Evolutionary conservation across 2,329 filamentous ascomycete species (phyloP), one percentile per base, ranked within the genome.

Genomic region (Penicillium verrucosum): DNA sequence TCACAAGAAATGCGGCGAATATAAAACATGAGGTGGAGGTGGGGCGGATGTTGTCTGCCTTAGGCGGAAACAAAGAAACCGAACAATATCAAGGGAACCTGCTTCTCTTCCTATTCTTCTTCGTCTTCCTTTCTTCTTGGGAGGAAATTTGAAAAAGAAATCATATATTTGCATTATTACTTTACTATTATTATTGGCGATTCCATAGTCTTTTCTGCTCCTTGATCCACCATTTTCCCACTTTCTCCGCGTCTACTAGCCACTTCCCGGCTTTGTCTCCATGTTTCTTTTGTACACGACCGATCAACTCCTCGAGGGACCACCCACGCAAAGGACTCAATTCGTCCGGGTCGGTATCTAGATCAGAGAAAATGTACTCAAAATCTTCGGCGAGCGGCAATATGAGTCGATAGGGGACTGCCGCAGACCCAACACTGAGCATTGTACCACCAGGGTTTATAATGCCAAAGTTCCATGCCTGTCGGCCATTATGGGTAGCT

Each of bases 351-450:
- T 76, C 73, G 2, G 57, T 64, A 2, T 62, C 61, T 11, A 68
- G 59, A 36, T 75, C 61, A 1, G 73, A 71, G 54, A 77, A 76
- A n/a, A 60, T 23, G 38, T 64, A 73, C 25, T 65, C 62, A 25
- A 79, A 88, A 51, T 90, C 88, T 72, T 95, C 89, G 67, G 89
- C 83, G 66, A 93, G 86, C 5, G 89, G 86, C 54, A 97, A 85
- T 18, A 65, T 65, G 89, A 92, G 57, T 83, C 80, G 55, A 95
- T 82, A 71, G 51, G 73, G 78, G 92, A 91, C 67, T 87, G 86
- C 92, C 88, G 96, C 61, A 78, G 81, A 14, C 85, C 86, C 74
- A 89, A 86, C 61, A 80, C 79, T 60, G 81, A 82, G 73, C 88
- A 87, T 64, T 32, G 68, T 65, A 27, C 68, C 69, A 2, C 71